A percentile compares a stretch with the other conserved stretches of the same genome.
These are phyloP conservation scores for Guadua angustifolia DNA, from an alignment of 176 grass and related monocot genomes.

Conservation along the genomic window DNA sequence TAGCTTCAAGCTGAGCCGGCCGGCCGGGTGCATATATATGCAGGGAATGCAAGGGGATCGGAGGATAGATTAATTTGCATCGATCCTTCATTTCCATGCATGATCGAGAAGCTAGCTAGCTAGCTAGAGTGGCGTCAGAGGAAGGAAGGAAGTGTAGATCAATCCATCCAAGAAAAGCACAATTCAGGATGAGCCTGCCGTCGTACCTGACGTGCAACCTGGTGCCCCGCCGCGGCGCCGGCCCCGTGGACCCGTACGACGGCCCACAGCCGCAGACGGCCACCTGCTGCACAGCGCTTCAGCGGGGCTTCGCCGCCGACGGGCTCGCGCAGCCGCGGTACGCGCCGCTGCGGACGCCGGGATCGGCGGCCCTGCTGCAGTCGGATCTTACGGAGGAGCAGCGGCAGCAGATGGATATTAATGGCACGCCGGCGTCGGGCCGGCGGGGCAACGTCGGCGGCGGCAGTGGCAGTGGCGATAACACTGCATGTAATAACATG, in stretches of 20 bases:
- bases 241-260: not conserved
- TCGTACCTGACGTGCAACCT: constrained; percentile 53
- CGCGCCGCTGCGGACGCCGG: constrained; percentile 45
- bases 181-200: constrained; percentile 40
- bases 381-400: not conserved
- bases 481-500: no score
- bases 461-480: no score
- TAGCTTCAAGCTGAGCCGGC: no score
- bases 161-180: not conserved
- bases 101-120: no score
- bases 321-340: constrained; percentile 36
- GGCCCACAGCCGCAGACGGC: constrained; percentile 46
- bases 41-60: no score
- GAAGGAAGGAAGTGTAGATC: no score
- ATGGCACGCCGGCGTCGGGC: not conserved
- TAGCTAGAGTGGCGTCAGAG: no score
- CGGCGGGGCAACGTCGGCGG: not conserved
- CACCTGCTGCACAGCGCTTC: constrained; percentile 58
- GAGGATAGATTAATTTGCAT: no score
- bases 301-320: constrained; percentile 37
- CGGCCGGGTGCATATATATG: no score
- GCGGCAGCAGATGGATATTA: not conserved
- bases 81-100: no score
- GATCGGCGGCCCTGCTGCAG: not conserved
- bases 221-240: constrained; percentile 8